Conservation (phyloP, 176 grass and related monocot genomes). For the Olyra latifolia region DNA sequence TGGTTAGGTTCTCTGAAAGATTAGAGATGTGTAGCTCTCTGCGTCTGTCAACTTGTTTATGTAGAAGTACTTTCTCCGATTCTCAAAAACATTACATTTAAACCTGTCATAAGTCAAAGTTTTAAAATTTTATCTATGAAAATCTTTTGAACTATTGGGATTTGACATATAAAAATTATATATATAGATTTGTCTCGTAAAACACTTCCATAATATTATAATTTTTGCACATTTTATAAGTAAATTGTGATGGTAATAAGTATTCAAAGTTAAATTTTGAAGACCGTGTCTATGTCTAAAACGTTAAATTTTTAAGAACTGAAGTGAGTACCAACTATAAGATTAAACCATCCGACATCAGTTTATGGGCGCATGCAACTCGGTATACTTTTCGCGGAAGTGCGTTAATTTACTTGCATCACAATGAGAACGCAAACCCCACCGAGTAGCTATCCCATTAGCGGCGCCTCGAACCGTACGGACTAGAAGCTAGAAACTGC, state of each 20-base stretch:
- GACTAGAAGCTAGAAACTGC: background rate
- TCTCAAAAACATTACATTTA: too few species aligned
- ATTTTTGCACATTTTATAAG: too few species aligned
- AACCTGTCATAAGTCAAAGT: accelerated
- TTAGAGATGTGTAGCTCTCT: too few species aligned
- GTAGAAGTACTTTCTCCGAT: too few species aligned
- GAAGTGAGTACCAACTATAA: background rate
- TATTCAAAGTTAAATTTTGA: too few species aligned
- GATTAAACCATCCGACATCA: background rate
- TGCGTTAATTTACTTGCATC: background rate
- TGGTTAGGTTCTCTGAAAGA: too few species aligned
- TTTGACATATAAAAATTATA: background rate
- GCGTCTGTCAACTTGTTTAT: too few species aligned
- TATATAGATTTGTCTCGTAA: background rate
- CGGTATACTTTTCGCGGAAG: background rate
- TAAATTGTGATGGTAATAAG: too few species aligned
- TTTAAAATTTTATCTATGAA: background rate
- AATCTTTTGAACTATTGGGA: background rate
- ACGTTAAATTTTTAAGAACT: too few species aligned
- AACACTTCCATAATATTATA: background rate
- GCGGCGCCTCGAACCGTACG: constrained; percentile 22
- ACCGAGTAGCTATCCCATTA: constrained; percentile 3
- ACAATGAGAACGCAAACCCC: background rate
- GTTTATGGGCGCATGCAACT: background rate
- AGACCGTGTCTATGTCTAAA: too few species aligned